phyloP scores from a whole-genome alignment of 495 filamentous ascomycete species.

The Eremomyces bilateralis region DNA sequence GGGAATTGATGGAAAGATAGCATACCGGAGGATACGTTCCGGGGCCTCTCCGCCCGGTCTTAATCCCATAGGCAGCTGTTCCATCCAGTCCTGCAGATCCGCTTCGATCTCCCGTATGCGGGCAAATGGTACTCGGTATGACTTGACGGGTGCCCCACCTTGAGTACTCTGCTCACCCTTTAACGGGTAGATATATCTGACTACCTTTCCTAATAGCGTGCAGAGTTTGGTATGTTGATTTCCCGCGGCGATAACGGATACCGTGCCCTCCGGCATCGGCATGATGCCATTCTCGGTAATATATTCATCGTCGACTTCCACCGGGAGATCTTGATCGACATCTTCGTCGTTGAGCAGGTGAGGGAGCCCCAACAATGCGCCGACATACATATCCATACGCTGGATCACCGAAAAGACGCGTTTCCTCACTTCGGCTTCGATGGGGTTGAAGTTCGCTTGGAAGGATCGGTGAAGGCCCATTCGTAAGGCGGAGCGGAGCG shows the following conservation, averaged over 20 bases:
- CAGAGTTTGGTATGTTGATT: conserved; percentile 72
- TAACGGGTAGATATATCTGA: conserved; percentile 75
- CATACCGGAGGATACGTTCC: conserved; percentile 54
- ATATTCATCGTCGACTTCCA: conserved; percentile 76
- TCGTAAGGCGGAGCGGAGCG: conserved; percentile 60
- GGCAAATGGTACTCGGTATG: conserved; percentile 72
- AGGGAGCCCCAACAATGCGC: conserved; percentile 69
- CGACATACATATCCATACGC: conserved; percentile 88
- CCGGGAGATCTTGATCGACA: conserved; percentile 72
- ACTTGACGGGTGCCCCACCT: conserved; percentile 21
- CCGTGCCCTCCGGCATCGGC: conserved; percentile 49
- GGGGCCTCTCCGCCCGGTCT: conserved; percentile 55
- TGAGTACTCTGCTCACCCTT: conserved; percentile 28
- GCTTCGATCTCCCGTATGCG: conserved; percentile 78
- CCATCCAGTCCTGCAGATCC: conserved; percentile 69
- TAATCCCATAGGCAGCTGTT: conserved; percentile 50
- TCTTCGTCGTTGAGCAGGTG: conserved; percentile 70
- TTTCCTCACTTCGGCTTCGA: conserved; percentile 67
- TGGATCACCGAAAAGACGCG: conserved; percentile 79
- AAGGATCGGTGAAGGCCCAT: conserved; percentile 77
- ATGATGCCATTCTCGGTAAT: conserved; percentile 59
- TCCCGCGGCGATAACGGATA: conserved; percentile 55
- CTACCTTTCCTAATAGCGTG: conserved; percentile 59
- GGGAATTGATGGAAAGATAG: conserved; percentile 1
- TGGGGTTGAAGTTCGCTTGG: conserved; percentile 50